Conservation (phyloP, 306 rosid species). For the Acacia confusa region DNA sequence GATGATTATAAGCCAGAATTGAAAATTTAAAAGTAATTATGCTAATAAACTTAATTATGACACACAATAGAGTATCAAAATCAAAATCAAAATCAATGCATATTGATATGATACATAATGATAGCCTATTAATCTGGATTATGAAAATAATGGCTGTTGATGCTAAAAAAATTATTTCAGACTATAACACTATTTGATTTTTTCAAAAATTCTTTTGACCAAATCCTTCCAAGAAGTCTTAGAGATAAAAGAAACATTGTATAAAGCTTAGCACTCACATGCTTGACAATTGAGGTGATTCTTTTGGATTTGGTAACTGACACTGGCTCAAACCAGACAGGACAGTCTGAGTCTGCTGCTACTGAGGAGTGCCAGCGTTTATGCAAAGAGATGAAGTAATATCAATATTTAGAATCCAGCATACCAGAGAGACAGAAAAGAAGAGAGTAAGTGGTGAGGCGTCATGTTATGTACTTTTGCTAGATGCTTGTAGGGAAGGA, state of each 20-base stretch:
- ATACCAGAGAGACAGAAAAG: not conserved
- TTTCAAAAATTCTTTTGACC: conserved; percentile 21
- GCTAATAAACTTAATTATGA: conserved; percentile 15
- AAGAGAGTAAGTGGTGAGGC: conserved; percentile 12
- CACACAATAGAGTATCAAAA: conserved; percentile 9
- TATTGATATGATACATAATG: conserved; percentile 4
- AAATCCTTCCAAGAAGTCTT: conserved; percentile 2
- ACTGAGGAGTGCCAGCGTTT: conserved; percentile 44
- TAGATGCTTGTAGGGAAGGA: conserved; percentile 66
- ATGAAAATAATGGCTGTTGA: not conserved
- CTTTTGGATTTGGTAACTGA: conserved; percentile 84
- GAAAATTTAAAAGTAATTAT: not conserved
- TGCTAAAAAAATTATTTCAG: conserved; percentile 13
- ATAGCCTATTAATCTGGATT: not conserved
- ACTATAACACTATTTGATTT: not conserved
- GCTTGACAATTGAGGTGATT: conserved; percentile 63
- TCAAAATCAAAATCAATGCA: conserved; percentile 4
- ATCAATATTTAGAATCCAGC: conserved; percentile 16
- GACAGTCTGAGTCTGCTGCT: conserved; percentile 60
- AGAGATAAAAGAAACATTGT: conserved; percentile 12
- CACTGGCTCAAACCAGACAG: conserved; percentile 97
- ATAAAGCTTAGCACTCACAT: conserved; percentile 64
- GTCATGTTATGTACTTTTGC: conserved; percentile 55
- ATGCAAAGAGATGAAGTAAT: conserved; percentile 25
- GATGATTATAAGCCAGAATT: conserved; percentile 8